A percentile compares a stretch with the other conserved stretches of the same genome.
These are phyloP conservation scores for Echites panduratus DNA, from an alignment of 257 asterid genomes.

Conservation along the genomic window DNA sequence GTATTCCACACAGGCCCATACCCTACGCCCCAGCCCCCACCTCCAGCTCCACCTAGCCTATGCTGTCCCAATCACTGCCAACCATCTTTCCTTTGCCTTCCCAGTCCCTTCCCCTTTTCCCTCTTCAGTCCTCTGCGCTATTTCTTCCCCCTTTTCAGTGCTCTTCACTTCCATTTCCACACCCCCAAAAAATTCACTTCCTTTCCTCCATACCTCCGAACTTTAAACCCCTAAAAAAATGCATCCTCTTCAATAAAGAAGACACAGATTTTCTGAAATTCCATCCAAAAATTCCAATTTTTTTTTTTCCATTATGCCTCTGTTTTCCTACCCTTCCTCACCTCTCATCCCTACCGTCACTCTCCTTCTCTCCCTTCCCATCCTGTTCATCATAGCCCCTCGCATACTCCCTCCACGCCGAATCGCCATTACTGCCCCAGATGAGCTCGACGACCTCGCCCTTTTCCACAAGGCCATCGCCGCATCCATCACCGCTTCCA, in stretches of 20 bases:
- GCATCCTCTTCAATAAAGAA: neutral
- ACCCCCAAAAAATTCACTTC: neutral
- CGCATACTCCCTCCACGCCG: slow-evolving; percentile 60
- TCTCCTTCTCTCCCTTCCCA: slow-evolving; percentile 56
- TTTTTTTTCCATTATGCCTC: slow-evolving; percentile 15
- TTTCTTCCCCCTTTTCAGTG: neutral
- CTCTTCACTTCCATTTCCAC: neutral
- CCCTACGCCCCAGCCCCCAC: neutral
- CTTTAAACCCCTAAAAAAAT: neutral
- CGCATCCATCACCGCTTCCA: slow-evolving; percentile 30
- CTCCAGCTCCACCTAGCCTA: neutral
- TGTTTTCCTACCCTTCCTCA: slow-evolving; percentile 38
- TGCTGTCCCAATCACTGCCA: neutral
- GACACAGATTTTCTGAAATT: neutral
- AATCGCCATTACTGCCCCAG: slow-evolving; percentile 61
- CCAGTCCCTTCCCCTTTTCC: neutral
- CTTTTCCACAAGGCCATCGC: slow-evolving; percentile 81
- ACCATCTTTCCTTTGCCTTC: neutral
- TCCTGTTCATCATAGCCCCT: slow-evolving; percentile 54
- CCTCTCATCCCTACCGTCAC: slow-evolving; percentile 55
- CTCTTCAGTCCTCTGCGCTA: neutral
- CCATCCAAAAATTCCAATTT: neutral
- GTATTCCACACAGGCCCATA: neutral
- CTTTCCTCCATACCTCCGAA: neutral
- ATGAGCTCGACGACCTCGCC: slow-evolving; percentile 81